Percentiles rank a stretch among this genome's conserved stretches.
Conservation (phyloP, 805 yeast species). For the Diddensiella transvaalensis region DNA sequence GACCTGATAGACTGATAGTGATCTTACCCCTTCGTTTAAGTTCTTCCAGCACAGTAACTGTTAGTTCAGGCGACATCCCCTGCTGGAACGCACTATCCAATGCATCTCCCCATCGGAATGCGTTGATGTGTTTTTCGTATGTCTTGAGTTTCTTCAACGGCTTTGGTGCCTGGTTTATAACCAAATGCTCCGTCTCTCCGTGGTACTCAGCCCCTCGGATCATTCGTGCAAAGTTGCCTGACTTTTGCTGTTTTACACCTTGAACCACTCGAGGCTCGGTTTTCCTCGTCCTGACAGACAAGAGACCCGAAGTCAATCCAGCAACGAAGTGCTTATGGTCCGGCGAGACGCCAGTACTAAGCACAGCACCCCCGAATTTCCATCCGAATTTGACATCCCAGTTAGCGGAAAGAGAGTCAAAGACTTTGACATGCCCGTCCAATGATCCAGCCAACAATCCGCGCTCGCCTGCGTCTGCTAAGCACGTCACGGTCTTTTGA, state of each 20-base stretch:
- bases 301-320: conserved; percentile 84
- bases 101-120: conserved; percentile 91
- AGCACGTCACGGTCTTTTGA: conserved; percentile 88
- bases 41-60: conserved; percentile 80
- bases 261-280: conserved; percentile 54
- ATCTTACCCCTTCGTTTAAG: conserved; percentile 86
- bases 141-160: conserved; percentile 65
- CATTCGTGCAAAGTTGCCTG: conserved; percentile 69
- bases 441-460: conserved; percentile 91
- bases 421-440: conserved; percentile 96
- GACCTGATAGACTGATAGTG: conserved; percentile 68
- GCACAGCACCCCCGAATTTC: conserved; percentile 93
- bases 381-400: conserved; percentile 95
- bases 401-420: conserved; percentile 59
- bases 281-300: conserved; percentile 84
- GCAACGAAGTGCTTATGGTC: conserved; percentile 83
- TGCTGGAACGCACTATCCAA: conserved; percentile 78
- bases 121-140: conserved; percentile 79
- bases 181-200: conserved; percentile 81
- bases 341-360: conserved; percentile 88
- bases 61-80: conserved; percentile 75
- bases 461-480: conserved; percentile 66
- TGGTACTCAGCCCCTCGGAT: conserved; percentile 86
- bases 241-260: conserved; percentile 39
- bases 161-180: conserved; percentile 54